Conservation (phyloP, 2,329 filamentous ascomycete species). For the Aspergillaceae sp. region DNA sequence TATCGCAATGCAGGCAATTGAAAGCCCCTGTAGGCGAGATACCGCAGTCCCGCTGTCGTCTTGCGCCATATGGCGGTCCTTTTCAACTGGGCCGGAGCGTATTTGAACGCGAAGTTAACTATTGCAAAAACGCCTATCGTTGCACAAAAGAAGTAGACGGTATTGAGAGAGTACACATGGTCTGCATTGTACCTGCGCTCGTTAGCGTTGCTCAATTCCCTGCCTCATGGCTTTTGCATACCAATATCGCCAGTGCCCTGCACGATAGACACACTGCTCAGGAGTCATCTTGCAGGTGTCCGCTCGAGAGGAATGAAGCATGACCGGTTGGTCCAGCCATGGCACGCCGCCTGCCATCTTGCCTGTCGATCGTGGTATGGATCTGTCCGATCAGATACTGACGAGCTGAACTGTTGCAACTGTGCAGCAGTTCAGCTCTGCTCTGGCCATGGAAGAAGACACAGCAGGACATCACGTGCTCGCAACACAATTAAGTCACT, state of each 20-base stretch:
- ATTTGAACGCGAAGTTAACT: constrained; percentile 23
- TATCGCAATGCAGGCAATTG: constrained; percentile 27
- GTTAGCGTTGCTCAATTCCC: not conserved
- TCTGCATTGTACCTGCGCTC: constrained; percentile 45
- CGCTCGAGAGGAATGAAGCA: constrained; percentile 22
- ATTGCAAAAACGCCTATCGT: constrained; percentile 43
- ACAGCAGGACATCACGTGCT: not conserved
- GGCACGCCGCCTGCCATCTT: constrained; percentile 7
- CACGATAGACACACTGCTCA: constrained; percentile 22
- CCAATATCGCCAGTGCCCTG: constrained; percentile 23
- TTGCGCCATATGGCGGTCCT: constrained; percentile 23
- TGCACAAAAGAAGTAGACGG: constrained; percentile 46
- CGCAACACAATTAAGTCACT: not conserved
- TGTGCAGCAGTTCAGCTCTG: not conserved
- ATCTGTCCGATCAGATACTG: too few relatives aligned
- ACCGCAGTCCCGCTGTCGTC: constrained; percentile 30
- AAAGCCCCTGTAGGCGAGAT: constrained; percentile 36
- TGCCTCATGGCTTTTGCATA: constrained; percentile 6
- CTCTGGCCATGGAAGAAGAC: too few relatives aligned
- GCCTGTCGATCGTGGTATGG: too few relatives aligned
- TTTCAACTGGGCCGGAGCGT: constrained; percentile 22
- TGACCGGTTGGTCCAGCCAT: constrained; percentile 25
- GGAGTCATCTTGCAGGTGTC: constrained; percentile 21
- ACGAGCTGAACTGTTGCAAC: not conserved
- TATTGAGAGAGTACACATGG: constrained; percentile 45